A percentile compares a stretch with the other conserved stretches of the same genome.
Conservation (phyloP, 208 protist genomes). For the Crithidia bombi region DNA sequence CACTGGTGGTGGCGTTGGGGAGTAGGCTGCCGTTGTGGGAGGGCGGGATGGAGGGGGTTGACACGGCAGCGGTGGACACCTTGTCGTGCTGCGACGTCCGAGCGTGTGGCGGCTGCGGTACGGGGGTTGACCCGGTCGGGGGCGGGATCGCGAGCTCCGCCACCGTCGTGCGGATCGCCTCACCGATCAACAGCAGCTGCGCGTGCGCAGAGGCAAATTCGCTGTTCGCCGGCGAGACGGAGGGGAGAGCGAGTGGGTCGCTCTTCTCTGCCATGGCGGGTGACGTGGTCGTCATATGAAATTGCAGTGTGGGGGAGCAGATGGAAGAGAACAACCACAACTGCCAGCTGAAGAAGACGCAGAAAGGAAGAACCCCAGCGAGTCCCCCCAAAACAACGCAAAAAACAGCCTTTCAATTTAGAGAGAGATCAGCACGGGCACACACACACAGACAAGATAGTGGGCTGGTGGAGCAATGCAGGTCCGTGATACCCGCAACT, state of each 20-base stretch:
- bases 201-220: constrained; percentile 27
- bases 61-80: not conserved
- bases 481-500: too few species aligned
- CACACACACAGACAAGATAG: too few species aligned
- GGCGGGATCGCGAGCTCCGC: constrained; percentile 4
- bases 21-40: not conserved
- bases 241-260: not conserved
- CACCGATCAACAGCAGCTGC: constrained; percentile 23
- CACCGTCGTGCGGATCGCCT: constrained; percentile 19
- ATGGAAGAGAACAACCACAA: too few species aligned
- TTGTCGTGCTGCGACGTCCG: not conserved
- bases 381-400: too few species aligned
- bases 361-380: too few species aligned
- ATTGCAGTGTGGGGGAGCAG: too few species aligned
- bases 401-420: too few species aligned
- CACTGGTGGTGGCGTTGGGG: not conserved
- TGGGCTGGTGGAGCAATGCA: too few species aligned
- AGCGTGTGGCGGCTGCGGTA: not conserved
- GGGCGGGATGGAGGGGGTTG: not conserved
- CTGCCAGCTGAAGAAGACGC: too few species aligned
- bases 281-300: not conserved
- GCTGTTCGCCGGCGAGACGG: not conserved
- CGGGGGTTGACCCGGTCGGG: not conserved
- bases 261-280: not conserved
- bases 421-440: too few species aligned